Conservation (phyloP, 2,329 filamentous ascomycete species). For the Pyricularia pennisetigena region DNA sequence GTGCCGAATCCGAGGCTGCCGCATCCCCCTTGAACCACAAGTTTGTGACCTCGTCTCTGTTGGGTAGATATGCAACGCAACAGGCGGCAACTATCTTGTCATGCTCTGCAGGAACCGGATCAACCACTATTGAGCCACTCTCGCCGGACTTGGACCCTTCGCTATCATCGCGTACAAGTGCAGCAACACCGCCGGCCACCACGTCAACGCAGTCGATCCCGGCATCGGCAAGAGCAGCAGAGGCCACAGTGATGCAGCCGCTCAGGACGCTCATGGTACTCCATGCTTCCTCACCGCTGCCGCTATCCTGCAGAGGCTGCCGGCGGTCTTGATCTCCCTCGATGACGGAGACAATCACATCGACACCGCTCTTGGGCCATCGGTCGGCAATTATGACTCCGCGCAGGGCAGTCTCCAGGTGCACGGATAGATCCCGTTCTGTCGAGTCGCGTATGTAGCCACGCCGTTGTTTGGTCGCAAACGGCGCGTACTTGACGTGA, state of each 20-base stretch:
- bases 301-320: conserved; percentile 23
- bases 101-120: conserved; percentile 77
- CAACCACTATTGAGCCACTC: conserved; percentile 49
- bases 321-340: conserved; percentile 77
- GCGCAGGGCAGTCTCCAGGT: conserved; percentile 81
- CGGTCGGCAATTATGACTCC: conserved; percentile 86
- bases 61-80: conserved; percentile 81
- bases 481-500: conserved; percentile 93
- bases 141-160: conserved; percentile 10
- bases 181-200: conserved; percentile 81
- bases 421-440: conserved; percentile 82
- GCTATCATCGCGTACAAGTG: conserved; percentile 45
- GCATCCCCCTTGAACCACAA: conserved; percentile 79
- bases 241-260: conserved; percentile 87
- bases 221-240: conserved; percentile 85
- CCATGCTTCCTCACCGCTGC: conserved; percentile 56
- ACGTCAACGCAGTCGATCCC: conserved; percentile 93
- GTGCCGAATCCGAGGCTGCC: conserved; percentile 28
- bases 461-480: conserved; percentile 72
- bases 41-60: conserved; percentile 84
- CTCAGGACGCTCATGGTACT: conserved; percentile 86
- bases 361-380: conserved; percentile 98
- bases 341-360: conserved; percentile 84
- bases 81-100: conserved; percentile 69
- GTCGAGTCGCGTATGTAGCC: conserved; percentile 79